Base-by-base conservation (phyloP, 2,329 filamentous ascomycete species). In the Colletotrichum sp. region DNA sequence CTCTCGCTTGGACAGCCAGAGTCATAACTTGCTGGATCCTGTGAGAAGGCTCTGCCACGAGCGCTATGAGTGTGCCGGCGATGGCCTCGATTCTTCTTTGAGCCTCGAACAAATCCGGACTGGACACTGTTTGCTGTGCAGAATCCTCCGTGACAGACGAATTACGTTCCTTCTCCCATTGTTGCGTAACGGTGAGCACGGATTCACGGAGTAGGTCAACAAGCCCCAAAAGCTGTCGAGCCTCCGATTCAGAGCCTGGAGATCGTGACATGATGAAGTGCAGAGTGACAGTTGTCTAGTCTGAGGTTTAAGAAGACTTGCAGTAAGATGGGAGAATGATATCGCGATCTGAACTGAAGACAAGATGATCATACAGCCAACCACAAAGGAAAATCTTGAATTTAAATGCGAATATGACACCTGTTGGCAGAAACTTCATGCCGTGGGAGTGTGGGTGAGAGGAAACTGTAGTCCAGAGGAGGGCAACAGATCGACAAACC, bases 1-100 rank as follows among this genome's bases (percentile, higher is more conserved):
- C 81, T 6, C 84, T 79, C 8, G 81, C 78, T 72, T 85, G 84
- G 36, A 81, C 84, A 65, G 84, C 84, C 76, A 84, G 82, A 15
- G 80, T 78, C 7, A 81, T 80, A 11, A 86, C 80, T 77, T 85
- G 82, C 4, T 83, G 71, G 5, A 86, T 69, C 12, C 84, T 79
- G 25, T 70, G 76, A 30, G 79, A 79, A 7, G 84, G 84, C 61
- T 84, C 80, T 64, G 79, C 79, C 22, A 84, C 80, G 3, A 85
- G 78, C 75, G 85, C 83, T 1, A 81, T 83, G 25, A 86, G 77
- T 69, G 79, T 80, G 4, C 84, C 84, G 9, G 83, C 80, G 5
- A 83, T 79, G 8, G 83, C 80, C 5, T 84, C 75, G 11, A 85
- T 76, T 5, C 80, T 81, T 27, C 82, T 78, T 70, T 84, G 82